Base-by-base conservation (phyloP, 371 early-diverging fungal species). In the Mucor lusitanicus region DNA sequence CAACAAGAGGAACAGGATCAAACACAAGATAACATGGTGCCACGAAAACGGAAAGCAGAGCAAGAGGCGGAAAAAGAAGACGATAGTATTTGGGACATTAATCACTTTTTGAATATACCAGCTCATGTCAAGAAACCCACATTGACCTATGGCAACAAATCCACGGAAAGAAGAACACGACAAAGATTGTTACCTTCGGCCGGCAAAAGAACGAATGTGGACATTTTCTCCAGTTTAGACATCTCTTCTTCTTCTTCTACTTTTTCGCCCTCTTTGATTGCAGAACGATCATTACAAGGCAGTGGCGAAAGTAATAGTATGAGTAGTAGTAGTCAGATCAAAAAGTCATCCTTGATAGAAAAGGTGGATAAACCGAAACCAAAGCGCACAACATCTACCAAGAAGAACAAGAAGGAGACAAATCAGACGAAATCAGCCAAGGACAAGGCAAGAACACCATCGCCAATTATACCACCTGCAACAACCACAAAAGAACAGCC, bases 11-110 rank as follows among this genome's bases (percentile, higher is more conserved):
- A 60, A 23, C 5, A 33, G n/a, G 44, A 40, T 3, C 2, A 30
- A 30, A 6, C 2, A 30, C 2, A 30, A 30, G 30, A 40, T 21
- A 42, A 40, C 12, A 6, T 5, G 2, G 42, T n/a, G 1, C 27
- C 32, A 21, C 27, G 48, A 37, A 35, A 44, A n/a, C 33, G 50
- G 25, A 46, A 63, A 6, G 23, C 28, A 48, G 5, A 39, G 0
- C 12, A 39, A 53, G 35, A 63, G n/a, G 48, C 19, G 11, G 15
- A 2, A 37, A n/a, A n/a, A n/a, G 25, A 44, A 12, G 62, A 64
- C 17, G 55, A 58, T 7, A 33, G 35, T 37, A 59, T 75, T 6
- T 75, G 75, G 75, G 67, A 72, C 42, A 72, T 75, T 19, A 60
- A 67, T 0, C 54, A 65, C 9, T 54, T 53, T 66, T 39, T 33